Percentiles rank a stretch among this genome's conserved stretches.
phyloP scores from a whole-genome alignment of 805 yeast species.

The Candida palmyrensis region DNA sequence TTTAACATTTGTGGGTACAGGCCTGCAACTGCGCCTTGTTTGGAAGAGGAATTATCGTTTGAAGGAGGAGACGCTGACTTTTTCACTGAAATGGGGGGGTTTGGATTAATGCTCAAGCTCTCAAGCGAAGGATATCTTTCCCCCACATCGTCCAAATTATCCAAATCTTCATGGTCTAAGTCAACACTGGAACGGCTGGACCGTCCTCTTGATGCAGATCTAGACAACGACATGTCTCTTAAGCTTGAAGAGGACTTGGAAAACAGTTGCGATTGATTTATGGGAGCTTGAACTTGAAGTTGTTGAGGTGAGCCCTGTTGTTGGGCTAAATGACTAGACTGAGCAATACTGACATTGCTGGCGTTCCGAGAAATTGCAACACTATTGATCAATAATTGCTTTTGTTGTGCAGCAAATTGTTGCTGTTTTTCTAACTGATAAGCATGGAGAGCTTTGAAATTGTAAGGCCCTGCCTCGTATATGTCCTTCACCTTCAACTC shows the following conservation, averaged over 20 bases:
- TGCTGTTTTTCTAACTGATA: constrained; percentile 36
- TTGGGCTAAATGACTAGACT: too few species aligned
- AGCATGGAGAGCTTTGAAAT: constrained; percentile 50
- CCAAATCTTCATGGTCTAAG: constrained; percentile 31
- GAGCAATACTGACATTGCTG: too few species aligned
- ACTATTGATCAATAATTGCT: too few species aligned
- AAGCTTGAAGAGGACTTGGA: too few species aligned
- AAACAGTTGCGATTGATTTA: too few species aligned
- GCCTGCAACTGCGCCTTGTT: background rate
- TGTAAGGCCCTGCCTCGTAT: constrained; percentile 49
- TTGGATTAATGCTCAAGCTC: constrained; percentile 10
- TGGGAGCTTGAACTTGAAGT: too few species aligned
- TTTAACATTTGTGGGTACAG: constrained; percentile 6
- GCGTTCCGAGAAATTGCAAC: too few species aligned
- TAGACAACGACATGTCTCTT: too few species aligned
- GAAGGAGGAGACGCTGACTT: too few species aligned
- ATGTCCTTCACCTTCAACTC: constrained; percentile 34
- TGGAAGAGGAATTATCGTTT: background rate
- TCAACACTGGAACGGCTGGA: constrained; percentile 6
- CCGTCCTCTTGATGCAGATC: constrained; percentile 1
- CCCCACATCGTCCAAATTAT: constrained; percentile 41
- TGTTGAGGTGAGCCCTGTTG: constrained; percentile 1
- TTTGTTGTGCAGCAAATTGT: constrained; percentile 33
- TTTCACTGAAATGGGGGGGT: too few species aligned
- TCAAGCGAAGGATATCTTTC: constrained; percentile 50